phyloP scores from a whole-genome alignment of 2,329 filamentous ascomycete species.

The Colletotrichum cuscutae region DNA sequence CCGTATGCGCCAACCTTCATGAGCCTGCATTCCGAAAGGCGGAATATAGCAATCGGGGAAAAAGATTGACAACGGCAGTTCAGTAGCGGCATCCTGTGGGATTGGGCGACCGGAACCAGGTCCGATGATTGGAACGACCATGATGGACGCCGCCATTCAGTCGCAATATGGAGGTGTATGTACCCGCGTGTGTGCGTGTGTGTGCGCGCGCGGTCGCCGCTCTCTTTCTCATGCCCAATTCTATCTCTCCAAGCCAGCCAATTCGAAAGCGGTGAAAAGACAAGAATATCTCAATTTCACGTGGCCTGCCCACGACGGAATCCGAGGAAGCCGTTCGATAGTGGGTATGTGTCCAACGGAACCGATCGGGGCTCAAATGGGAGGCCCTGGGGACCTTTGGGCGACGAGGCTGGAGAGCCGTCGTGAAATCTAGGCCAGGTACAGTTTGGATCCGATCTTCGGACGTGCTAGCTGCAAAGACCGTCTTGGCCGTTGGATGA shows the following conservation, averaged over 20 bases:
- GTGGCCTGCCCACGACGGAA: not conserved
- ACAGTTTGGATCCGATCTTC: not conserved
- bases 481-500: constrained; percentile 12
- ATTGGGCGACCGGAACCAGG: constrained; percentile 16
- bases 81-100: not conserved
- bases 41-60: not conserved
- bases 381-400: not conserved
- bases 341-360: not conserved
- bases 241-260: not conserved
- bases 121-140: not conserved
- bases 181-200: too few species aligned
- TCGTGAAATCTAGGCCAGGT: constrained; percentile 8
- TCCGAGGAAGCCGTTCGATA: not conserved
- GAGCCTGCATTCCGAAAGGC: constrained; percentile 9
- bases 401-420: not conserved
- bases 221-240: not conserved
- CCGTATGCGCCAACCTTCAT: not conserved
- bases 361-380: not conserved
- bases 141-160: constrained; percentile 2
- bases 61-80: constrained; percentile 16
- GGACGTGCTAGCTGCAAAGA: constrained; percentile 3
- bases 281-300: not conserved
- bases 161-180: not conserved
- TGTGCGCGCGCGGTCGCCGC: not conserved
- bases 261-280: not conserved